Percentiles rank a stretch among this genome's conserved stretches.
phyloP scores from a whole-genome alignment of 23 red algal species.

The Agarophyton chilense region DNA sequence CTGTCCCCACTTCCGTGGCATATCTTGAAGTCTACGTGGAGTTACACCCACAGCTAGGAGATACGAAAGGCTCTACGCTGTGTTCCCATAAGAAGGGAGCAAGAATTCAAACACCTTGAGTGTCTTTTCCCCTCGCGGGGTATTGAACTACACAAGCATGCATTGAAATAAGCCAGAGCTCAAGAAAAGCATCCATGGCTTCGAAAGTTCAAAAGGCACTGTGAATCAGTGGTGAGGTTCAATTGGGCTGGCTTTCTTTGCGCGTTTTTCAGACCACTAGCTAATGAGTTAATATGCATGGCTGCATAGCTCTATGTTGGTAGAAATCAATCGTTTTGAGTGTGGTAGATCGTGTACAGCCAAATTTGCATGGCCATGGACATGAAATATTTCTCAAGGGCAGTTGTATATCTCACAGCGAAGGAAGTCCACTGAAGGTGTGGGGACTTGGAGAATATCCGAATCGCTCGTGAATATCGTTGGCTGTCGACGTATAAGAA shows the following conservation, averaged over 20 bases:
- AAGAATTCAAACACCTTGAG: too few relatives aligned
- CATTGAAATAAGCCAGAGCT: too few relatives aligned
- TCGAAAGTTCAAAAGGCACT: not conserved
- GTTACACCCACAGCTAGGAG: too few relatives aligned
- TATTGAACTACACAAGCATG: too few relatives aligned
- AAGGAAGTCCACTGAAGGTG: conserved; percentile 34
- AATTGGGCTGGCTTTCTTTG: not conserved
- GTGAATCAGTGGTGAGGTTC: not conserved
- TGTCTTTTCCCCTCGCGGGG: too few relatives aligned
- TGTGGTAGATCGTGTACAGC: not conserved
- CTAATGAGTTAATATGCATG: not conserved
- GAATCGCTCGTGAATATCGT: not conserved
- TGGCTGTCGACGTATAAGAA: conserved; percentile 36
- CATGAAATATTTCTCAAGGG: conserved; percentile 14
- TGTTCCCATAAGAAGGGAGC: too few relatives aligned
- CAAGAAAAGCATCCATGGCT: too few relatives aligned
- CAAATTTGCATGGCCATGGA: not conserved
- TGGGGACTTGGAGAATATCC: not conserved
- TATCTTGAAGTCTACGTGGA: too few relatives aligned
- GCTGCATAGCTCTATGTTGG: not conserved
- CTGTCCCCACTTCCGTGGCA: too few relatives aligned
- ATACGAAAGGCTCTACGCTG: too few relatives aligned
- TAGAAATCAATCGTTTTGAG: not conserved
- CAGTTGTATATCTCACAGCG: conserved; percentile 37
- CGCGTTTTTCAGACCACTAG: not conserved